These are phyloP conservation scores for Diaporthe eres DNA, from an alignment of 2,329 filamentous ascomycete genomes.

Conservation along the genomic window DNA sequence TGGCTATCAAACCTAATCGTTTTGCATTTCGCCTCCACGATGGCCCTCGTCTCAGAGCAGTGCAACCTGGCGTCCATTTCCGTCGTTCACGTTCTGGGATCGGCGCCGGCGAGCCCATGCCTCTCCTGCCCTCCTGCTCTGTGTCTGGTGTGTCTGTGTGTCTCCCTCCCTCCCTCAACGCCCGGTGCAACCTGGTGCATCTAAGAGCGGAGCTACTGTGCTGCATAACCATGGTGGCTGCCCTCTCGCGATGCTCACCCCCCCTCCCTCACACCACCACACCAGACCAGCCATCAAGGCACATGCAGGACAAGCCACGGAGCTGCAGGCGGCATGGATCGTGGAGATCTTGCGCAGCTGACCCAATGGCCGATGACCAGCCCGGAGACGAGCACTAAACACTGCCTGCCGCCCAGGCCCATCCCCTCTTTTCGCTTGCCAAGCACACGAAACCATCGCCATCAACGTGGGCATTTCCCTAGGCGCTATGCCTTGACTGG, in stretches of 20 bases:
- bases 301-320: conserved; percentile 40
- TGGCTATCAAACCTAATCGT: conserved; percentile 20
- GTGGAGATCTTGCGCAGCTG: conserved; percentile 37
- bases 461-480: conserved; percentile 31
- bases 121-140: not conserved
- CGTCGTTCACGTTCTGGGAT: conserved; percentile 19
- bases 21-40: conserved; percentile 34
- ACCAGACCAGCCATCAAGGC: conserved; percentile 29
- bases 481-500: conserved; percentile 36
- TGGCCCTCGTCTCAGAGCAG: conserved; percentile 27
- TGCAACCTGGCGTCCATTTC: conserved; percentile 32
- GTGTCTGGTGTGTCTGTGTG: not conserved
- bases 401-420: conserved; percentile 33
- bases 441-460: conserved; percentile 21
- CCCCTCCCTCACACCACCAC: conserved; percentile 18
- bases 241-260: not conserved
- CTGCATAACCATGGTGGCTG: conserved; percentile 19
- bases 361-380: conserved; percentile 38
- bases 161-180: not conserved
- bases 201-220: conserved; percentile 29
- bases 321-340: conserved; percentile 38
- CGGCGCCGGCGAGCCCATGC: conserved; percentile 18
- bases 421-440: conserved; percentile 31
- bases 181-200: conserved; percentile 33
- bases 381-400: conserved; percentile 18